Evolutionary conservation across 176 grass and related monocot species (phyloP), one percentile per base, ranked within the genome.

Genomic region (Bonia amplexicaulis): DNA sequence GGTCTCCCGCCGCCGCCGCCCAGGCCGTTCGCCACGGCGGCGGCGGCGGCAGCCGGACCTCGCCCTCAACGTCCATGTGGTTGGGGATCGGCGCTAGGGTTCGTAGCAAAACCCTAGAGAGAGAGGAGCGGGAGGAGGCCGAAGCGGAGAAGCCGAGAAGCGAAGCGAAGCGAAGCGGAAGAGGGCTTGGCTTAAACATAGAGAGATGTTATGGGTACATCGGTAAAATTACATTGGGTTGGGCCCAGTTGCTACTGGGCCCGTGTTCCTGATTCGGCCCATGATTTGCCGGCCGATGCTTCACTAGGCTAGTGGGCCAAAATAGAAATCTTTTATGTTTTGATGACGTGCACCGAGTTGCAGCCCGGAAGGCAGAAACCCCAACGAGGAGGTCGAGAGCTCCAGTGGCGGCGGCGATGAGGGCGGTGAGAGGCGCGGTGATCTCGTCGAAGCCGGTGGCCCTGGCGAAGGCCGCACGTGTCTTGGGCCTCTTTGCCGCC

Each of bases 31-130:
- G 81, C 48, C 10, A 84, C 88, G n/a, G 91, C 89, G 6, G 26
- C 74, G 23, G 92, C 90, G 0, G 76, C 91, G 0, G 86, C 90
- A 1, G 68, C 91, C 35, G 88, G 55, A 85, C 58, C 73, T 96
- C 93, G 66, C 88, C 91, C n/a, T 94, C 93, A 20, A 89, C 91
- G 78, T 99, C 93, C 97, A 99, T 97, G 60, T 4, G 22, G 57
- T 16, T 48, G 37, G 42, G 78, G 91, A 74, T 82, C 4, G 53
- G 20, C 22, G 75, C 11, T 89, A 80, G 79, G 79, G 80, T 65
- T 74, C 55, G 66, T 26, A 1, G 76, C 80, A 84, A 86, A 92
- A 85, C 87, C 80, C 85, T 84, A 89, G 79, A 46, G 52, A 49
- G 52, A 35, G 47, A 40, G 41, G 8, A 57, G 22, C 47, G 22